Evolutionary conservation across 768 basidiomycete genomes (phyloP).

Genomic region (Tricholoma sp.): DNA sequence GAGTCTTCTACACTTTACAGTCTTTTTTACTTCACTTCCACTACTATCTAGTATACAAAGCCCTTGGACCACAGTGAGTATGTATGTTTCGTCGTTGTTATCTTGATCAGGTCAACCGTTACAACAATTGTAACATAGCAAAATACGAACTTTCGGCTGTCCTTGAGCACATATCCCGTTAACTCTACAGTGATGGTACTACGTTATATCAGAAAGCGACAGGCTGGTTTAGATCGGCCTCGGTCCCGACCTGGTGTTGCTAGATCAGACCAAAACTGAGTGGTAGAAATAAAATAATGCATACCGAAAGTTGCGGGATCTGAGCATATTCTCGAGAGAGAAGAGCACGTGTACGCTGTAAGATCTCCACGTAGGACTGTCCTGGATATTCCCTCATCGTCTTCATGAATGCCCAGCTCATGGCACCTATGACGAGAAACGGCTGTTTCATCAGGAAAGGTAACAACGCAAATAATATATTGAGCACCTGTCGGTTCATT

Average conservation of each 20-base stretch:
- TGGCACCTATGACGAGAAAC: not conserved
- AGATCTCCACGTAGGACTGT: not conserved
- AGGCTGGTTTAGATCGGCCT: not conserved
- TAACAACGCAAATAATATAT: not conserved
- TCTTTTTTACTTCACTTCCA: no score
- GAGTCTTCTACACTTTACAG: no score
- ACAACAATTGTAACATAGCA: no score
- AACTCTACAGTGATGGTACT: not conserved
- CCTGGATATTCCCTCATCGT: not conserved
- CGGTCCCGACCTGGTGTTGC: not conserved
- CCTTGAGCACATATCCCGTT: not conserved
- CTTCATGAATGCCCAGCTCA: not conserved
- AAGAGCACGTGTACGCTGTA: not conserved
- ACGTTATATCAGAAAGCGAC: not conserved
- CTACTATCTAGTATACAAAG: no score
- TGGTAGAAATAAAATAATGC: not conserved
- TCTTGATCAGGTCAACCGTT: no score
- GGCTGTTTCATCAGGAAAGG: not conserved
- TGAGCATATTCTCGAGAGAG: not conserved
- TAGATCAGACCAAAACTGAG: not conserved
- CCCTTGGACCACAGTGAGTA: no score
- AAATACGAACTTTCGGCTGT: no score
- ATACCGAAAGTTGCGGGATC: not conserved
- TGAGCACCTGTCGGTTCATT: not conserved
- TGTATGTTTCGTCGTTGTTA: no score